Evolutionary conservation across 768 basidiomycete genomes (phyloP).

Genomic region (Leccinum subtestaceum): DNA sequence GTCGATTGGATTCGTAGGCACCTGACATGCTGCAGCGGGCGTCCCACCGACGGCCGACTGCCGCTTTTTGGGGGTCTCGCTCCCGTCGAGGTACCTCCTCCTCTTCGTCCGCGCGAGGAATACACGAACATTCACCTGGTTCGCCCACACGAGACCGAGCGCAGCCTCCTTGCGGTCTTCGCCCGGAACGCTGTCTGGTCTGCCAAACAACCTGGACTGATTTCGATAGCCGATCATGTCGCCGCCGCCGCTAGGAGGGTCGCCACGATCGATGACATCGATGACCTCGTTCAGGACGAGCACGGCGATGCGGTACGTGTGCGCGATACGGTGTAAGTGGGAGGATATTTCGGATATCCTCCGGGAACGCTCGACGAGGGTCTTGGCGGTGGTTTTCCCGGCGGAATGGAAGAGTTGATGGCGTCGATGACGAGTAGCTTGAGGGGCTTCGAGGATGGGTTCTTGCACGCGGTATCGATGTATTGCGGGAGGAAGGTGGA

Average conservation of each 20-base stretch:
- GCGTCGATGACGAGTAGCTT: constrained; percentile 86
- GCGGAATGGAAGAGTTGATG: constrained; percentile 74
- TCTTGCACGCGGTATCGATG: constrained; percentile 36
- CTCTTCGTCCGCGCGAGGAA: constrained; percentile 31
- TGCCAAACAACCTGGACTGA: constrained; percentile 76
- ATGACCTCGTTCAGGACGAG: constrained; percentile 88
- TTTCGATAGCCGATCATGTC: constrained; percentile 56
- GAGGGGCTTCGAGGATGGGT: constrained; percentile 50
- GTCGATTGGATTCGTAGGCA: constrained; percentile 25
- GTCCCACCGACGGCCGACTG: constrained; percentile 10
- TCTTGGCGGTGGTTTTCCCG: constrained; percentile 55
- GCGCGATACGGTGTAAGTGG: constrained; percentile 69
- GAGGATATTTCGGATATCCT: constrained; percentile 65
- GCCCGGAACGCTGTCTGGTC: constrained; percentile 55
- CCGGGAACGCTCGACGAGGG: constrained; percentile 71
- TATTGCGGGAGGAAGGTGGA: constrained; percentile 52
- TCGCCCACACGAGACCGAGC: constrained; percentile 82
- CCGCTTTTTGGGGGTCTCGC: constrained; percentile 29
- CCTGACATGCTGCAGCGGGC: not conserved
- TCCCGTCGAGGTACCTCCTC: constrained; percentile 50
- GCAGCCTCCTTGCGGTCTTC: constrained; percentile 73
- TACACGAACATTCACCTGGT: too few species aligned
- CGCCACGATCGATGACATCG: constrained; percentile 59
- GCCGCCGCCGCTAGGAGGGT: constrained; percentile 4
- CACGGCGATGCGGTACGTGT: constrained; percentile 61